These are phyloP conservation scores for Cladosporium oxysporum DNA, from an alignment of 2,329 filamentous ascomycete genomes.

Conservation along the genomic window DNA sequence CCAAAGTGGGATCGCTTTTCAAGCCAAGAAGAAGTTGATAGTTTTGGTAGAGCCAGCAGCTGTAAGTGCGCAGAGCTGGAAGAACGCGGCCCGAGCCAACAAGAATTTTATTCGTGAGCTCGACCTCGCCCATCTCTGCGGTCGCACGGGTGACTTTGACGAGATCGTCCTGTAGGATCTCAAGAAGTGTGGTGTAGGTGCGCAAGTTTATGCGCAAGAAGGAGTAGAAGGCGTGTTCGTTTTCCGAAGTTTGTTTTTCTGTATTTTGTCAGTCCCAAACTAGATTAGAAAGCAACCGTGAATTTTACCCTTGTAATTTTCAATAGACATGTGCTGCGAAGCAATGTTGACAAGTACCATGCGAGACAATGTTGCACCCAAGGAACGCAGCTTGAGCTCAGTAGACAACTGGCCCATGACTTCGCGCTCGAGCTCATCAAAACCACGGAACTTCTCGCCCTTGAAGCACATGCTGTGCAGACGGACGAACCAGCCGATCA, in stretches of 20 bases:
- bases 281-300: not conserved
- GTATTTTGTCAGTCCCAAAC: not conserved
- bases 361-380: conserved; percentile 69
- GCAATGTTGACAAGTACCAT: conserved; percentile 85
- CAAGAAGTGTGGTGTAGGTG: conserved; percentile 71
- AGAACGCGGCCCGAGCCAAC: conserved; percentile 62
- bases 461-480: conserved; percentile 84
- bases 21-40: conserved; percentile 57
- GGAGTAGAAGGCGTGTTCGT: conserved; percentile 54
- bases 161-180: conserved; percentile 69
- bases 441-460: conserved; percentile 71
- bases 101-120: conserved; percentile 54
- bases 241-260: conserved; percentile 31
- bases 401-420: conserved; percentile 76
- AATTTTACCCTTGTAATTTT: conserved; percentile 58
- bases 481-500: conserved; percentile 80
- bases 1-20: conserved; percentile 55
- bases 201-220: conserved; percentile 77
- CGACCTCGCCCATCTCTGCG: conserved; percentile 14
- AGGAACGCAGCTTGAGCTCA: conserved; percentile 67
- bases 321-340: conserved; percentile 71
- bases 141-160: conserved; percentile 37
- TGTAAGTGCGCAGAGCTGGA: conserved; percentile 67
- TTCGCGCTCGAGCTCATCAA: conserved; percentile 81
- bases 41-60: conserved; percentile 64